Conservation (phyloP, 169 alveolate species). For the Cryptosporidium felis region DNA sequence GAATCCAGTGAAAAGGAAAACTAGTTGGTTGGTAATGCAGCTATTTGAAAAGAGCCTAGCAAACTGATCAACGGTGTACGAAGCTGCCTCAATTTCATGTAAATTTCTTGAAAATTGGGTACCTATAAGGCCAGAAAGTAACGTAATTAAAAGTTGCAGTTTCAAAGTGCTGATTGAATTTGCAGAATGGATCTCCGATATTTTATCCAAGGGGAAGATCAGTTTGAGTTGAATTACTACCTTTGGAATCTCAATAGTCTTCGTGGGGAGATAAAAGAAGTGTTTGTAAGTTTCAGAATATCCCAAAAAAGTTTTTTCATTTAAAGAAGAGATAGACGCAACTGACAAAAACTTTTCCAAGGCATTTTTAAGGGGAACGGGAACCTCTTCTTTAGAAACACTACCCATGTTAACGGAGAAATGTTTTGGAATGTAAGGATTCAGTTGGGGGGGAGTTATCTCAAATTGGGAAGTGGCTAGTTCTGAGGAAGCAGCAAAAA, state of each 20-base stretch:
- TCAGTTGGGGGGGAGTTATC: background rate
- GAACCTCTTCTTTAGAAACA: background rate
- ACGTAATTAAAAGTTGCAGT: background rate
- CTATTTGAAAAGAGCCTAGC: background rate
- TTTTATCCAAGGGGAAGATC: conserved; percentile 10
- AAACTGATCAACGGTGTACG: background rate
- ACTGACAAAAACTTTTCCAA: background rate
- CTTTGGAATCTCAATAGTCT: conserved; percentile 4
- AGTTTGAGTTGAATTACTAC: background rate
- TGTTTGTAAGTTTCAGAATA: background rate
- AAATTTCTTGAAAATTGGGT: background rate
- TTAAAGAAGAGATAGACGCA: too few species aligned
- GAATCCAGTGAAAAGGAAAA: background rate
- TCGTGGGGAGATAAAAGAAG: conserved; percentile 12
- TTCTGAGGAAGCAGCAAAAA: background rate
- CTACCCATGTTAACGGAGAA: background rate
- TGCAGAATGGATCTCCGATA: background rate
- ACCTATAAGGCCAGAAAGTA: background rate
- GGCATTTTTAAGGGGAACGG: background rate
- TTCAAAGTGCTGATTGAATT: background rate
- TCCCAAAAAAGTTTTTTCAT: background rate
- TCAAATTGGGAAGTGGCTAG: background rate
- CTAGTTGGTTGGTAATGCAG: background rate
- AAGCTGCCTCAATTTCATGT: background rate
- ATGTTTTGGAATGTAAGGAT: conserved; percentile 12